These are phyloP conservation scores for Echium plantagineum DNA, from an alignment of 257 asterid genomes.

Conservation along the genomic window DNA sequence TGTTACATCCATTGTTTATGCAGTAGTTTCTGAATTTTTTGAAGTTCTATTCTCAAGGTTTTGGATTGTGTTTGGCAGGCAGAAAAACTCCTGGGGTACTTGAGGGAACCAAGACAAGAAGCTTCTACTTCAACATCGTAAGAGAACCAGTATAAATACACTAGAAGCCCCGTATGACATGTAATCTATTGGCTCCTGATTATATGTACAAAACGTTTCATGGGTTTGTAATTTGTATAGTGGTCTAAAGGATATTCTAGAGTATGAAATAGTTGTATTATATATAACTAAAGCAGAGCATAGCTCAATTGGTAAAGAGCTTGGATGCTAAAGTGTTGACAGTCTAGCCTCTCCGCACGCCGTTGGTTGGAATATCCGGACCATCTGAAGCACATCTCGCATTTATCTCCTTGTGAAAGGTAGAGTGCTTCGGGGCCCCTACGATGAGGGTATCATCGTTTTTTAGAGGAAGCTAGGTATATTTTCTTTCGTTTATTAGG, in stretches of 20 bases:
- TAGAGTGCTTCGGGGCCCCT: no score
- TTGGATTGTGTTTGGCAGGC: conserved; percentile 46
- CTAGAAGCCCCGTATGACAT: conserved; percentile 14
- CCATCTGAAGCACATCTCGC: no score
- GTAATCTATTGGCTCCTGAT: conserved; percentile 17
- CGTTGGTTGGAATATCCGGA: no score
- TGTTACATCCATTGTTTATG: not conserved
- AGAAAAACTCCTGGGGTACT: conserved; percentile 74
- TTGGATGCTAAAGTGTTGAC: no score
- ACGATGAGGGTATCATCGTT: no score
- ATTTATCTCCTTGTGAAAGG: no score
- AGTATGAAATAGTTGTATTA: no score
- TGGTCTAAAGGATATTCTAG: no score
- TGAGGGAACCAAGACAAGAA: conserved; percentile 92
- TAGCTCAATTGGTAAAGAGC: no score
- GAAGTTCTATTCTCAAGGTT: conserved; percentile 8
- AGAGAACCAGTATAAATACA: not conserved
- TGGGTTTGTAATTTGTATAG: not conserved
- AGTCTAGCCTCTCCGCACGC: no score
- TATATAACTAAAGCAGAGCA: not conserved
- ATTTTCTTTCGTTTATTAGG: not conserved
- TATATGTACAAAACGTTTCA: conserved; percentile 28
- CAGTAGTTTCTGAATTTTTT: not conserved
- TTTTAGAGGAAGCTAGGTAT: not conserved
- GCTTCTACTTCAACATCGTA: conserved; percentile 59